Evolutionary conservation across 441 rosid species (phyloP).

Genomic region (Mallotus japonicus): DNA sequence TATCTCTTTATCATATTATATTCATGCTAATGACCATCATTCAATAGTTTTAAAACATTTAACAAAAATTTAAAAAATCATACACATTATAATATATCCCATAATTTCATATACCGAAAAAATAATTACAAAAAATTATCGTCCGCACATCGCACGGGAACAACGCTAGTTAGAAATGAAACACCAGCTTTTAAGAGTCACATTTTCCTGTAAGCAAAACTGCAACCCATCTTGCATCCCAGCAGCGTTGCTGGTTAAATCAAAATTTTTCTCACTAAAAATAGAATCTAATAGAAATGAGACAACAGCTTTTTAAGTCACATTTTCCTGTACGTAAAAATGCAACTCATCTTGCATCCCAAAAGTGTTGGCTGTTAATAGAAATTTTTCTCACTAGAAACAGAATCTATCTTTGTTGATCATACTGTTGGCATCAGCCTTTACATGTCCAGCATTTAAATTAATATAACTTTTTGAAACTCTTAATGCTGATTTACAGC

Average conservation of each 20-base stretch:
- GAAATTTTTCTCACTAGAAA: neutral
- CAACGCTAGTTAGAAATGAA: too few species aligned
- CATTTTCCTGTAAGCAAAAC: neutral
- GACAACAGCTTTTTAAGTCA: neutral
- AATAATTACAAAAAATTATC: too few species aligned
- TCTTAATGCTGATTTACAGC: neutral
- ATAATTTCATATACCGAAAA: too few species aligned
- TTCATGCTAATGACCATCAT: too few species aligned
- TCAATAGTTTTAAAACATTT: too few species aligned
- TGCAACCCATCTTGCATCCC: neutral
- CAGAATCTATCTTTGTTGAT: neutral
- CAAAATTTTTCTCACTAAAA: neutral
- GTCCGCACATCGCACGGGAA: too few species aligned
- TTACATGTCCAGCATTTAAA: neutral
- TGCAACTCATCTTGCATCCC: neutral
- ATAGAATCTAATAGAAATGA: neutral
- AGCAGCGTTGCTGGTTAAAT: neutral
- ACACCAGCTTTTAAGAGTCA: neutral
- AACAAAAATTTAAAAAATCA: too few species aligned
- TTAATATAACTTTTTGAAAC: neutral
- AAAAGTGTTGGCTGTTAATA: neutral
- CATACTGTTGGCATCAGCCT: neutral
- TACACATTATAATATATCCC: too few species aligned
- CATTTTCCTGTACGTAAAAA: neutral
- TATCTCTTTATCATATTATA: too few species aligned